These are phyloP conservation scores for Zygnema cylindricum DNA, from an alignment of 139 green algal genomes.

Conservation along the genomic window DNA sequence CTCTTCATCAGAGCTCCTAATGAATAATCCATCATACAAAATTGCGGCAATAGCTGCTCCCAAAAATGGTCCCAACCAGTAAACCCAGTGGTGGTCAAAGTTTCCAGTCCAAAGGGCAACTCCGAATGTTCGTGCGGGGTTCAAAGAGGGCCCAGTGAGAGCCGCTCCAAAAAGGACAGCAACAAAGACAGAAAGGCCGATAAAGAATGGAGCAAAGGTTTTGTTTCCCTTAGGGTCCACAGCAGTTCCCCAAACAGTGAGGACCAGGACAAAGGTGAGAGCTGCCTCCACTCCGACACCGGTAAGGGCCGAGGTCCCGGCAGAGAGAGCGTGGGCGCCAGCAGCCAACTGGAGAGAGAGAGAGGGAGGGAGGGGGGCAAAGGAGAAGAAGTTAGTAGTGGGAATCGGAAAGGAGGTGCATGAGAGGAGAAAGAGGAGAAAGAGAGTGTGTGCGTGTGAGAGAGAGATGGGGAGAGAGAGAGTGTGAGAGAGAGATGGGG, in stretches of 20 bases:
- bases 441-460: too few species aligned
- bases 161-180: conserved; percentile 41
- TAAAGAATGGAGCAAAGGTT: conserved; percentile 51
- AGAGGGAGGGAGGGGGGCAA: not conserved
- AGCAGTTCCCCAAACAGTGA: conserved; percentile 47
- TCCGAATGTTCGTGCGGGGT: conserved; percentile 60
- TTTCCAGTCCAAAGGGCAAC: conserved; percentile 31
- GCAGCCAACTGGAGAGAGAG: not conserved
- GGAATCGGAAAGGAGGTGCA: not conserved
- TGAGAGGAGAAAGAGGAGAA: not conserved
- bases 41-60: conserved; percentile 29
- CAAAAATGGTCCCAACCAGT: conserved; percentile 54
- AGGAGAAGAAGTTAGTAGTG: not conserved
- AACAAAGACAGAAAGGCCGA: conserved; percentile 58
- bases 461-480: not conserved
- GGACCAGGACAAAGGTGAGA: conserved; percentile 57
- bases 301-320: not conserved
- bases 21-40: not conserved
- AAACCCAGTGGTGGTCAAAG: conserved; percentile 61
- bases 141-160: conserved; percentile 44
- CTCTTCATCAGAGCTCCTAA: not conserved
- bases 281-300: conserved; percentile 39
- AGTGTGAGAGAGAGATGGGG: too few species aligned
- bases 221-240: conserved; percentile 14
- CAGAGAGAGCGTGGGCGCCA: not conserved